Evolutionary conservation across 768 basidiomycete genomes (phyloP).

Genomic region (Boletus edulis): DNA sequence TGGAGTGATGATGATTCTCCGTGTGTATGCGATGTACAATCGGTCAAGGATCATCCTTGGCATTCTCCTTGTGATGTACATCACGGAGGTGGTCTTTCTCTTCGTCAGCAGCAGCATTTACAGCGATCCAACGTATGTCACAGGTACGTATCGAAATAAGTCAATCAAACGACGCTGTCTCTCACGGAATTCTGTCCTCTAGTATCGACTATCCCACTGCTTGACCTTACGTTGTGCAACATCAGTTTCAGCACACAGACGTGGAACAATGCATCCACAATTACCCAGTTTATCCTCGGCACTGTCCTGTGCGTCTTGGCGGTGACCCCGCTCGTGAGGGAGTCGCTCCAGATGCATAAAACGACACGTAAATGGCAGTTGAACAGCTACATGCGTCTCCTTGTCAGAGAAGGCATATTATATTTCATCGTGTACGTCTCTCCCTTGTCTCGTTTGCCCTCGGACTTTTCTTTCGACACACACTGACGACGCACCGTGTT

Average conservation of each 20-base stretch:
- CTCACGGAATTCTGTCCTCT: too few relatives aligned
- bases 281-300: background rate
- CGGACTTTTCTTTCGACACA: background rate
- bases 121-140: background rate
- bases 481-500: background rate
- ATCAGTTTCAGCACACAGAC: background rate
- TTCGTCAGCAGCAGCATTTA: background rate
- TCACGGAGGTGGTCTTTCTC: background rate
- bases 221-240: background rate
- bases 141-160: background rate
- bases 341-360: background rate
- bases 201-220: background rate
- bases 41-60: constrained; percentile 1
- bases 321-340: background rate
- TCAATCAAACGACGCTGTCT: background rate
- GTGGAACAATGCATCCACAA: background rate
- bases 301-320: background rate
- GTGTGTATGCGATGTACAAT: background rate
- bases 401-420: background rate
- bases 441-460: too few relatives aligned
- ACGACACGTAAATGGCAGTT: background rate
- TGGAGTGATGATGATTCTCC: background rate
- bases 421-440: background rate
- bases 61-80: constrained; percentile 1
- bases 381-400: background rate